These are phyloP conservation scores for Xylaria sp. DNA, from an alignment of 2,329 filamentous ascomycete species.

Conservation along the genomic window DNA sequence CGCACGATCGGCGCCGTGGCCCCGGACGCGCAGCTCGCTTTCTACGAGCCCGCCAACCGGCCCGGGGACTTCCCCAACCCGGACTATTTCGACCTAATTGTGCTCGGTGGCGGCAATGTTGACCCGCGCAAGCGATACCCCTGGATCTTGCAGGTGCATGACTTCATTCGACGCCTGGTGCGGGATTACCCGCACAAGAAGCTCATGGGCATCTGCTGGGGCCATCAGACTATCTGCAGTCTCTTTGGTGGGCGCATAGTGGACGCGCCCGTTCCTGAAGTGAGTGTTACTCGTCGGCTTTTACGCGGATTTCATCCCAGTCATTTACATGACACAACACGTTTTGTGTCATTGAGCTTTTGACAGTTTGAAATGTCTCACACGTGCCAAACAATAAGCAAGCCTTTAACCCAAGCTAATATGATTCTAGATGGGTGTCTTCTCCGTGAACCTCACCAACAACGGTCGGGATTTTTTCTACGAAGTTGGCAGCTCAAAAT, in stretches of 20 bases:
- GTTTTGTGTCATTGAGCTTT: background rate
- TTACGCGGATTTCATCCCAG: background rate
- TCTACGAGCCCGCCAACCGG: conserved; percentile 36
- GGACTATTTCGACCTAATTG: conserved; percentile 38
- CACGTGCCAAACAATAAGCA: background rate
- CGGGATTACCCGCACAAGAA: conserved; percentile 30
- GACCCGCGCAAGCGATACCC: conserved; percentile 36
- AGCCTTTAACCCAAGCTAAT: conserved; percentile 2
- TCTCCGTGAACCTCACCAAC: conserved; percentile 34
- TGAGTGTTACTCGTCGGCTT: conserved; percentile 21
- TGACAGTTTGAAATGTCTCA: background rate
- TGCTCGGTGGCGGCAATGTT: conserved; percentile 40
- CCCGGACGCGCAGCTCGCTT: conserved; percentile 29
- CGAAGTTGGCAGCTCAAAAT: conserved; percentile 16
- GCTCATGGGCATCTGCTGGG: conserved; percentile 44
- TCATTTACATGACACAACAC: background rate
- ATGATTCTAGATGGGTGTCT: conserved; percentile 33
- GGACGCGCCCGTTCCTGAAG: conserved; percentile 37
- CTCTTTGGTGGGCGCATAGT: conserved; percentile 37
- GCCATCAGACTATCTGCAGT: conserved; percentile 39
- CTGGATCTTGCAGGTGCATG: conserved; percentile 40
- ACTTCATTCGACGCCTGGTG: conserved; percentile 35
- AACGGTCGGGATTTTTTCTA: conserved; percentile 37
- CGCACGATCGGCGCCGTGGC: conserved; percentile 32
- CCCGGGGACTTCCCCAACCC: conserved; percentile 35